phyloP scores from a whole-genome alignment of 352 stramenopile genomes.

The Phytophthora brassicae region DNA sequence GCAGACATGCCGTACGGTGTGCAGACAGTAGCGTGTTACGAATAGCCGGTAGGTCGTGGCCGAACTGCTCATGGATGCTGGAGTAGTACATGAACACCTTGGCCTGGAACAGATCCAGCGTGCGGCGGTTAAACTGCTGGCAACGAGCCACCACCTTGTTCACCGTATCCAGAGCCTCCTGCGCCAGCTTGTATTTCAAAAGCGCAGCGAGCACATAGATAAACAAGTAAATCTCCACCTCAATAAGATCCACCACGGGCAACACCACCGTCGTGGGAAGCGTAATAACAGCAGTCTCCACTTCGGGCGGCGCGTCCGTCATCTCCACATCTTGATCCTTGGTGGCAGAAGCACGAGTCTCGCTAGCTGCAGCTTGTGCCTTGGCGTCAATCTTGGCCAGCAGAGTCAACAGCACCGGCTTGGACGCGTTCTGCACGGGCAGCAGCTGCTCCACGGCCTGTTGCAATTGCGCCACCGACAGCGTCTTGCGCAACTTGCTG shows the following conservation, averaged over 20 bases:
- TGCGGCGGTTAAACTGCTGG: slow-evolving; percentile 81
- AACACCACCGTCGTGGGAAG: slow-evolving; percentile 30
- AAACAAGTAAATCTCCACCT: slow-evolving; percentile 88
- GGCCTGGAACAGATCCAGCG: slow-evolving; percentile 75
- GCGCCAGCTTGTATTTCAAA: slow-evolving; percentile 65
- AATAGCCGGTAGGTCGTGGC: slow-evolving; percentile 56
- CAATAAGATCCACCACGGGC: slow-evolving; percentile 70
- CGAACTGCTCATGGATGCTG: slow-evolving; percentile 71
- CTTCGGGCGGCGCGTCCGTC: slow-evolving; percentile 42
- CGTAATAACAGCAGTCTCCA: slow-evolving; percentile 21
- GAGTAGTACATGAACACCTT: slow-evolving; percentile 83
- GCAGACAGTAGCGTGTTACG: slow-evolving; percentile 70
- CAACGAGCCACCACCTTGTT: slow-evolving; percentile 60
- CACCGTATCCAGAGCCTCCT: slow-evolving; percentile 56
- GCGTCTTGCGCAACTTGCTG: slow-evolving; percentile 77
- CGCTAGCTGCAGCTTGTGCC: slow-evolving; percentile 16
- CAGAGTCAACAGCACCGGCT: slow-evolving; percentile 50
- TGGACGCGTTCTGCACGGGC: slow-evolving; percentile 64
- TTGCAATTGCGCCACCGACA: slow-evolving; percentile 63
- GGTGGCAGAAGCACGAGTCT: slow-evolving; percentile 5
- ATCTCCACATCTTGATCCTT: slow-evolving; percentile 61
- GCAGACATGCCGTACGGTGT: slow-evolving; percentile 88
- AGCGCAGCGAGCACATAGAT: slow-evolving; percentile 73
- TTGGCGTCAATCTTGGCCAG: slow-evolving; percentile 52
- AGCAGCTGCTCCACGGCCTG: slow-evolving; percentile 63